Evolutionary conservation across 768 basidiomycete genomes (phyloP), one percentile per base, ranked within the genome.

Genomic region (Agrocybe chaxingu): DNA sequence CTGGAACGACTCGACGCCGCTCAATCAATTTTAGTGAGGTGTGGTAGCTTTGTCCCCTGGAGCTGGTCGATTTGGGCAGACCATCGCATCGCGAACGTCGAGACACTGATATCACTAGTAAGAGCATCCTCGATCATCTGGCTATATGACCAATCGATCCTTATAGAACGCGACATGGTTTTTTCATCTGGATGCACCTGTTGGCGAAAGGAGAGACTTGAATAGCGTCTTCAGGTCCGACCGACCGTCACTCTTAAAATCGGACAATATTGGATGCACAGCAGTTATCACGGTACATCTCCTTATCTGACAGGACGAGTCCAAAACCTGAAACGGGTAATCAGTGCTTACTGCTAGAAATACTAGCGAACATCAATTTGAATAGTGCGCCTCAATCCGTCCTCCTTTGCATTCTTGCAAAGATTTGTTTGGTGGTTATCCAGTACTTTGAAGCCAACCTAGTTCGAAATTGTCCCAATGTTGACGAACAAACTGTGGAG

Each of bases 51-150:
- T 8, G 62, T 85, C 2, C 74, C 77, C 1, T 89, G 87, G 87
- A 72, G 71, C 47, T 91, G 89, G 87, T 65, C 61, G 8, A 63
- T 75, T 6, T 89, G 85, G 84, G 62, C 67, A 42, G 85, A 87
- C 57, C 68, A 70, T 51, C 73, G 79, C 16, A 61, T 69, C 35
- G 70, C 75, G 29, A 65, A 80, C 33, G 67, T 75, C 1, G 84
- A 85, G 47, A 67, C 66, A 29, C 69, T 86, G 41, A 63, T 71
- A 4, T 61, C 62, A 42, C 57, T 85, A 52, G 87, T 86, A 57
- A 57, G 76, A 61, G 32, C 24, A n/a, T 42, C 11, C 10, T 35
- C 42, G 38, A 31, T 24, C 9, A 32, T 8, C 36, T n/a, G 10
- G 13, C 8, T 44, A 31, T 30, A 39, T 18, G 8, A 10, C 33